Conservation (phyloP, 225 moss, liverwort and hornwort genomes). For the Thuidium tamariscinum region DNA sequence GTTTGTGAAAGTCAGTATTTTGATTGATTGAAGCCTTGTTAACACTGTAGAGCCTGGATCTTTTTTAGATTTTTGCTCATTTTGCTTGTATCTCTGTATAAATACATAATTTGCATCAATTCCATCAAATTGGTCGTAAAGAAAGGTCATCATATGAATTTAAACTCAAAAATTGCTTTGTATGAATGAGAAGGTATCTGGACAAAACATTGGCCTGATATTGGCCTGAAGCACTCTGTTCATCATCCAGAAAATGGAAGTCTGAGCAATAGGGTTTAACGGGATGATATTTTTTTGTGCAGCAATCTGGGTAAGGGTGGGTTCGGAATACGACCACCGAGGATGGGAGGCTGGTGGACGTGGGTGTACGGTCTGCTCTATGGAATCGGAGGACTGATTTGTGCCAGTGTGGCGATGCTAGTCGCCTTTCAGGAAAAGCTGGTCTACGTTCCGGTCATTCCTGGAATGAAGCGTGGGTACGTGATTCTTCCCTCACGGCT, state of each 20-base stretch:
- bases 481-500: slow-evolving; percentile 63
- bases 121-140: neutral
- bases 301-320: slow-evolving; percentile 10
- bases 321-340: neutral
- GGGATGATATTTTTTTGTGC: neutral
- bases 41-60: neutral
- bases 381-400: slow-evolving; percentile 64
- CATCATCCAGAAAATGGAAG: neutral
- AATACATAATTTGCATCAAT: neutral
- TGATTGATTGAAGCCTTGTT: neutral
- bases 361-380: slow-evolving; percentile 77
- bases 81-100: too few relatives aligned
- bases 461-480: slow-evolving; percentile 82
- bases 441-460: slow-evolving; percentile 82
- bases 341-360: slow-evolving; percentile 53
- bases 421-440: slow-evolving; percentile 93
- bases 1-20: neutral
- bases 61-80: too few relatives aligned
- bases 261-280: neutral
- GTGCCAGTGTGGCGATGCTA: slow-evolving; percentile 69
- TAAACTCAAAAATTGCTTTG: neutral
- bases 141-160: neutral
- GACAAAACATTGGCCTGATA: neutral
- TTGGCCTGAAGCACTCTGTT: neutral
- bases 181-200: neutral